Conservation (phyloP, 371 early-diverging fungal species). For the Fennellomyces sp. region DNA sequence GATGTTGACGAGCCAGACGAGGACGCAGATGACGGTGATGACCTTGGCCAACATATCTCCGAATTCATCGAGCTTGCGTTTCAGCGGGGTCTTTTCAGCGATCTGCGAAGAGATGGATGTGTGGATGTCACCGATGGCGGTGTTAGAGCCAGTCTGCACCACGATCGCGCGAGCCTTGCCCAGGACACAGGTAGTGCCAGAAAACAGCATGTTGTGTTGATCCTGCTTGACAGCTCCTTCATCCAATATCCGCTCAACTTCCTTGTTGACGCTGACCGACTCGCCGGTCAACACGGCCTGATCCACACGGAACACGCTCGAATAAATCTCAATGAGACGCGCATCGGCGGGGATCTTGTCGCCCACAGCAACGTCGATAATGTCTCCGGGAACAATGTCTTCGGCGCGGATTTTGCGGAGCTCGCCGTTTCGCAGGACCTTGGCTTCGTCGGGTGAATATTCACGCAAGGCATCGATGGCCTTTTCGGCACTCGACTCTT, state of each 20-base stretch:
- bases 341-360: conserved; percentile 97
- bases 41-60: conserved; percentile 95
- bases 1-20: conserved; percentile 97
- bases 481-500: conserved; percentile 95
- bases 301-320: conserved; percentile 89
- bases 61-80: conserved; percentile 94
- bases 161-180: conserved; percentile 93
- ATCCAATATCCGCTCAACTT: conserved; percentile 63
- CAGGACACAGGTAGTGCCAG: conserved; percentile 93
- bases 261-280: conserved; percentile 90
- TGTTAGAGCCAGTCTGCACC: conserved; percentile 81
- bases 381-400: conserved; percentile 96
- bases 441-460: conserved; percentile 95
- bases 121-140: conserved; percentile 96
- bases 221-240: conserved; percentile 91
- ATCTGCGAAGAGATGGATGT: conserved; percentile 81
- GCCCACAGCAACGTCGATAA: conserved; percentile 88
- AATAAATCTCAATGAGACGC: conserved; percentile 76
- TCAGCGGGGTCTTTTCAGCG: conserved; percentile 93
- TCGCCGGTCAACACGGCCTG: conserved; percentile 98
- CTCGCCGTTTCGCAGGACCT: conserved; percentile 74
- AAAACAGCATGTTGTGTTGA: conserved; percentile 92
- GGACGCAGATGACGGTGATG: conserved; percentile 92
- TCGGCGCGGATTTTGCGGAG: conserved; percentile 70
- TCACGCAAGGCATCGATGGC: conserved; percentile 96